Percentiles rank a stretch among this genome's conserved stretches.
Evolutionary conservation across 352 stramenopile genomes (phyloP).

Genomic region (Globisporangium cylindrosporum): DNA sequence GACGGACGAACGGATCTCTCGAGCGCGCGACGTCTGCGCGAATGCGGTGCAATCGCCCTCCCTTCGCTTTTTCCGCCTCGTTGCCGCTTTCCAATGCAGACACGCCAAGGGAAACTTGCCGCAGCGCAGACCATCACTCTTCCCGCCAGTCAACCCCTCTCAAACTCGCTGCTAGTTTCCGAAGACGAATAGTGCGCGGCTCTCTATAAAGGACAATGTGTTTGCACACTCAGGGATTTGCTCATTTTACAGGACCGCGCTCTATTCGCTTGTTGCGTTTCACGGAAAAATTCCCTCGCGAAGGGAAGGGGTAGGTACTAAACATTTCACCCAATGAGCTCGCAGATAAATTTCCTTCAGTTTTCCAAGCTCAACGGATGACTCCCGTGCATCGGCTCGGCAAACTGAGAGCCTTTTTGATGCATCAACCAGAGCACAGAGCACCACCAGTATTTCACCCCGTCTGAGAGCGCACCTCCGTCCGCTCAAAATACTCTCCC

Average conservation of each 20-base stretch:
- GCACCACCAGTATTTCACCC: constrained; percentile 35
- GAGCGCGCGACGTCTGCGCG: neutral
- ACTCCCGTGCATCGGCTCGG: constrained; percentile 24
- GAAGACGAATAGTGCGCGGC: constrained; percentile 2
- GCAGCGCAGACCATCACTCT: neutral
- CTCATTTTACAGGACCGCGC: neutral
- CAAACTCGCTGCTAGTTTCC: constrained; percentile 17
- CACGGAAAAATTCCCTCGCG: neutral
- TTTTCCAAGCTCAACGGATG: constrained; percentile 21
- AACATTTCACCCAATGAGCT: constrained; percentile 19
- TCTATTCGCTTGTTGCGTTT: neutral
- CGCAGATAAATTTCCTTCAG: constrained; percentile 28
- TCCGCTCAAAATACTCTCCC: neutral
- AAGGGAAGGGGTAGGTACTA: neutral
- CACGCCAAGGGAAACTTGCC: neutral
- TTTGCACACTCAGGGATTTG: neutral
- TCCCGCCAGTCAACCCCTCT: constrained; percentile 6
- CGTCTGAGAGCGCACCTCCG: constrained; percentile 17
- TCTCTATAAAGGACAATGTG: neutral
- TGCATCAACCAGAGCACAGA: constrained; percentile 6
- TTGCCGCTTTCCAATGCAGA: neutral
- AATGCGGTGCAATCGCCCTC: neutral
- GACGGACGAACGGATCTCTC: neutral
- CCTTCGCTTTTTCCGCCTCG: neutral
- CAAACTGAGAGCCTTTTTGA: neutral